These are phyloP conservation scores for Themeda triandra DNA, from an alignment of 176 grass and related monocot genomes.

Conservation along the genomic window DNA sequence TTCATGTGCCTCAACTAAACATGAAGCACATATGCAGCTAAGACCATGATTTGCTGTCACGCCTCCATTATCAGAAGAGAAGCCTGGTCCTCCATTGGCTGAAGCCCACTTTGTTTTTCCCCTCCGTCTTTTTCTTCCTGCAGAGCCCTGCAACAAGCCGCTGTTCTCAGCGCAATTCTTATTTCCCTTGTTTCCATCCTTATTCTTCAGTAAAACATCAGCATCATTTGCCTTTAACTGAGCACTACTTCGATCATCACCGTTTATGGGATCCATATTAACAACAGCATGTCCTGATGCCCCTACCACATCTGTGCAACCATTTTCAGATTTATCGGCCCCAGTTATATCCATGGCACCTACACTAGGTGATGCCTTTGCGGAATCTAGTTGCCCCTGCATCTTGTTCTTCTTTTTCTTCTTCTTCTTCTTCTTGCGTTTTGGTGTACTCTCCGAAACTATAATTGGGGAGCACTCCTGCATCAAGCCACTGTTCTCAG, in stretches of 20 bases:
- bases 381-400: neutral
- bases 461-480: neutral
- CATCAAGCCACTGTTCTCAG: neutral
- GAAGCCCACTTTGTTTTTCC: neutral
- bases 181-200: neutral
- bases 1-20: constrained; percentile 16
- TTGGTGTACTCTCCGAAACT: neutral
- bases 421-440: constrained; percentile 5
- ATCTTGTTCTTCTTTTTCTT: constrained; percentile 30
- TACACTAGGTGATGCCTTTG: neutral
- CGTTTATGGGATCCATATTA: constrained; percentile 11
- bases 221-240: neutral
- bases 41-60: neutral
- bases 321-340: neutral
- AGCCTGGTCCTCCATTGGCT: neutral
- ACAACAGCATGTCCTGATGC: neutral
- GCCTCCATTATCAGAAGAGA: neutral
- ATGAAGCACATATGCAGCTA: constrained; percentile 6
- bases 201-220: constrained; percentile 1
- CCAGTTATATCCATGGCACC: neutral
- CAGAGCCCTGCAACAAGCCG: neutral
- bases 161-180: neutral
- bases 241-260: constrained; percentile 2
- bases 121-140: neutral
- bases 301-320: neutral